Conservation (phyloP, 257 asterid genomes). For the Nicotiana knightiana region DNA sequence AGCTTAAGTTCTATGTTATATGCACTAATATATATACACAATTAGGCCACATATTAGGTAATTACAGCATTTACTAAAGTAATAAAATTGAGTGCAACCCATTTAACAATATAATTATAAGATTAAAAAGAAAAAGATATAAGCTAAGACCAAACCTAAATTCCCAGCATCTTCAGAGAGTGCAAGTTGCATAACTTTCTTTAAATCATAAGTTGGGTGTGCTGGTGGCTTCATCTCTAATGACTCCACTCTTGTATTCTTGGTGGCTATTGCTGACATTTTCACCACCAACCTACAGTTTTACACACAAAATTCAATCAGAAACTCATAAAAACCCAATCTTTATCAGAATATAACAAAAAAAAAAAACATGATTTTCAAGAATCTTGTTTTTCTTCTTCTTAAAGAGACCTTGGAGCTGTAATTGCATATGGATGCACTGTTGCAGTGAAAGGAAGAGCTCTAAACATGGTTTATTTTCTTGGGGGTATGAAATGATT, state of each 20-base stretch:
- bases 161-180: conserved; percentile 94
- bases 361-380: background rate
- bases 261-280: conserved; percentile 51
- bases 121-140: background rate
- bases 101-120: background rate
- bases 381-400: background rate
- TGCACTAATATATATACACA: no score
- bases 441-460: conserved; percentile 26
- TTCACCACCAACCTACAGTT: conserved; percentile 55
- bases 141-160: conserved; percentile 40
- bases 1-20: background rate
- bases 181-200: conserved; percentile 70
- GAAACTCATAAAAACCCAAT: background rate
- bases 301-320: background rate
- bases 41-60: no score
- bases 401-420: conserved; percentile 21
- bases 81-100: background rate
- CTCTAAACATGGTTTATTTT: conserved; percentile 24
- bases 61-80: background rate
- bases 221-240: conserved; percentile 70
- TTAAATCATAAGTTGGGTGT: conserved; percentile 89
- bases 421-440: conserved; percentile 22
- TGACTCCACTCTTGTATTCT: conserved; percentile 14
- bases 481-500: background rate
- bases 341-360: background rate